Evolutionary conservation across 2,329 filamentous ascomycete species (phyloP).

Genomic region (Ascochyta pisi): DNA sequence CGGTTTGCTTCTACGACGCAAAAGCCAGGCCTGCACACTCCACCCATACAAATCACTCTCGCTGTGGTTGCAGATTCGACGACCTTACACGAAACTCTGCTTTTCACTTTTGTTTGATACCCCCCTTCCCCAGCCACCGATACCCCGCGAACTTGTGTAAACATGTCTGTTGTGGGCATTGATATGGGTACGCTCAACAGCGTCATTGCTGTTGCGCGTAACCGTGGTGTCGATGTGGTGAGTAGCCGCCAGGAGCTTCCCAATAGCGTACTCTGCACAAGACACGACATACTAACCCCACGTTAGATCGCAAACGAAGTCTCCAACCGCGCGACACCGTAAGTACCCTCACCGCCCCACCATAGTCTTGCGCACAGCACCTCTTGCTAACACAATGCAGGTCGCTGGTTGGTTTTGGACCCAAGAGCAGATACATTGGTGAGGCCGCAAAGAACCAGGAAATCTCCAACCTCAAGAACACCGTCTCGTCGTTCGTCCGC

Average conservation of each 20-base stretch:
- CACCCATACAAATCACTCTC: constrained; percentile 15
- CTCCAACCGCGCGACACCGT: constrained; percentile 97
- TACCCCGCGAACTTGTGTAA: constrained; percentile 47
- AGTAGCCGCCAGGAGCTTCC: constrained; percentile 54
- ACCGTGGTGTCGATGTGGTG: constrained; percentile 98
- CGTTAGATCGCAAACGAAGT: constrained; percentile 95
- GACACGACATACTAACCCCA: constrained; percentile 38
- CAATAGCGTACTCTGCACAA: not conserved
- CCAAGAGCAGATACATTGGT: constrained; percentile 91
- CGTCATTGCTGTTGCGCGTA: constrained; percentile 95
- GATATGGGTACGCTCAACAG: constrained; percentile 98
- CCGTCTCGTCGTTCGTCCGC: constrained; percentile 89
- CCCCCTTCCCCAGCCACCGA: constrained; percentile 15
- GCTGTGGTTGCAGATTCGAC: constrained; percentile 14
- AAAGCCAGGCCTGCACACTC: constrained; percentile 19
- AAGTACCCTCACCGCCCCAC: constrained; percentile 58
- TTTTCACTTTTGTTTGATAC: constrained; percentile 19
- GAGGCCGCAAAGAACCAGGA: constrained; percentile 98
- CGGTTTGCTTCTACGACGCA: constrained; percentile 15
- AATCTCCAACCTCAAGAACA: constrained; percentile 99
- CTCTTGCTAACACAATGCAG: constrained; percentile 46
- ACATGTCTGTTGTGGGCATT: constrained; percentile 75
- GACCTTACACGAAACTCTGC: constrained; percentile 12
- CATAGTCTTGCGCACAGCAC: constrained; percentile 2
- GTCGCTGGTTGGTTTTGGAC: constrained; percentile 92